Conservation (phyloP, 805 yeast species). For the Clavispora vitiphila region DNA sequence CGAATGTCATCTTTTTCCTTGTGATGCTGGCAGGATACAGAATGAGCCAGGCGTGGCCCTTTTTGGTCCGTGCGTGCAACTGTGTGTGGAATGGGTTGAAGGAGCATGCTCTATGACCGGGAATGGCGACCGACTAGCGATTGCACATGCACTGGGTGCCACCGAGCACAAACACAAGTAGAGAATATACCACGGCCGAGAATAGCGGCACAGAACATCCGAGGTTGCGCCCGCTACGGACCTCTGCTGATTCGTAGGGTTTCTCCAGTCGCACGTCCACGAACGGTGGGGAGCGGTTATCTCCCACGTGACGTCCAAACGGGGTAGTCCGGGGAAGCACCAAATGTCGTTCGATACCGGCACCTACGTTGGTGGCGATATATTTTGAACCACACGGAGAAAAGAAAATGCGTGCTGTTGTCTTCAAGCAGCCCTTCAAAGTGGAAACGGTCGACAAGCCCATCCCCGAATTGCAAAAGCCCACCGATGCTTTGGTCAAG, state of each 20-base stretch:
- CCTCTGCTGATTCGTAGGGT: too few species aligned
- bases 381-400: constrained; percentile 3
- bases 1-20: constrained; percentile 7
- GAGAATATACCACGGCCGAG: too few species aligned
- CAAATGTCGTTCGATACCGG: neutral
- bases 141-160: too few species aligned
- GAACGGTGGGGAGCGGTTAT: neutral
- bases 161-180: too few species aligned
- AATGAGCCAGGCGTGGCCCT: neutral
- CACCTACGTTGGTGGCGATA: too few species aligned
- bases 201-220: too few species aligned
- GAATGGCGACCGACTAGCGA: neutral
- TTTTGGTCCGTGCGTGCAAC: neutral
- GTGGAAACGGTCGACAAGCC: constrained; percentile 36
- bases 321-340: neutral
- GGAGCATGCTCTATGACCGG: neutral
- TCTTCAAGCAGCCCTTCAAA: constrained; percentile 40
- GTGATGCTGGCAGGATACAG: neutral
- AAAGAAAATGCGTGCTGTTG: constrained; percentile 44
- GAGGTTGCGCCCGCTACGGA: too few species aligned
- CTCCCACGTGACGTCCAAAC: neutral
- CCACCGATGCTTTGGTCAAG: constrained; percentile 44
- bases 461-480: constrained; percentile 32
- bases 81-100: constrained; percentile 7
- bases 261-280: too few species aligned